Evolutionary conservation across 1,284 basidiomycete genomes (phyloP).

Genomic region (Lentinus polychrous): DNA sequence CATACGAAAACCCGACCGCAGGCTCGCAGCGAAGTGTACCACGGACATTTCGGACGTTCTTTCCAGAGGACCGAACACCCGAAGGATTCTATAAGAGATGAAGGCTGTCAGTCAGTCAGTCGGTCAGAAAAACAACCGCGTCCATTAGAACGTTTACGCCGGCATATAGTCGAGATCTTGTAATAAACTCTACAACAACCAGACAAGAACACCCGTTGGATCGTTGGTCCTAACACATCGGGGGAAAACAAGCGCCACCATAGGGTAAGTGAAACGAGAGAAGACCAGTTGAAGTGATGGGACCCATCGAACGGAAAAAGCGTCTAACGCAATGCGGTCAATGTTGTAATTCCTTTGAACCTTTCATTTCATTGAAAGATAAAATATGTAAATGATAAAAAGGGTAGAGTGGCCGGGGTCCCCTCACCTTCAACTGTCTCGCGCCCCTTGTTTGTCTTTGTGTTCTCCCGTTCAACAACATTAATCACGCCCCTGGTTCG

Average conservation of each 20-base stretch:
- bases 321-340: background rate
- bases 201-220: too few species aligned
- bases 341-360: background rate
- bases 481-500: background rate
- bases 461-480: background rate
- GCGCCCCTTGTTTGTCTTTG: background rate
- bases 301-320: background rate
- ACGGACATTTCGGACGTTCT: too few species aligned
- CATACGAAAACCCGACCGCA: too few species aligned
- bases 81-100: background rate
- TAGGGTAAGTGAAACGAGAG: background rate
- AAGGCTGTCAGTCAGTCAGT: background rate
- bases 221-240: background rate
- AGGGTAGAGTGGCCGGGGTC: background rate
- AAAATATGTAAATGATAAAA: background rate
- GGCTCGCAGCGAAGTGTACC: too few species aligned
- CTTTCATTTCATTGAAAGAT: background rate
- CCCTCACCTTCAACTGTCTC: background rate
- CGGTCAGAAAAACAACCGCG: background rate
- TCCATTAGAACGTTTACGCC: background rate
- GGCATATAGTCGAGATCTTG: background rate
- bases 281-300: too few species aligned
- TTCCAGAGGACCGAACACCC: background rate
- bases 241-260: slow-evolving; percentile 2
- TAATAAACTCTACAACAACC: background rate